These are phyloP conservation scores for Isabelozyma rhagii DNA, from an alignment of 805 yeast genomes.

Conservation along the genomic window DNA sequence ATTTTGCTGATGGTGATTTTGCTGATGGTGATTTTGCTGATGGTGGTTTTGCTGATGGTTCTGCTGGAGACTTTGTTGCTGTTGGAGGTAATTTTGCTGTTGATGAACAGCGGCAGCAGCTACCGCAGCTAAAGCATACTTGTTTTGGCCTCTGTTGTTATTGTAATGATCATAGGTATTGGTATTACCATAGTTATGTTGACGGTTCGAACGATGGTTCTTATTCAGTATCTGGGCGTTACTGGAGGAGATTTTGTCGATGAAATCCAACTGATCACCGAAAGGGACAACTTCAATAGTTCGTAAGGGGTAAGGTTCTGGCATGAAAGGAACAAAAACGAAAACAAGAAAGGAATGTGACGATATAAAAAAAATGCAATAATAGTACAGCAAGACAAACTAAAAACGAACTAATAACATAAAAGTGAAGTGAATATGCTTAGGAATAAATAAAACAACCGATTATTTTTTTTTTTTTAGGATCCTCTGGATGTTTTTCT, in stretches of 20 bases:
- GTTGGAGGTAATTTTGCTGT: slow-evolving; percentile 10
- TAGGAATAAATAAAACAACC: background rate
- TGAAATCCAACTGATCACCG: slow-evolving; percentile 22
- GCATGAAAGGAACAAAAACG: background rate
- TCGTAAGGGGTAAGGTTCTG: slow-evolving; percentile 16
- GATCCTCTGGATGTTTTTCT: background rate
- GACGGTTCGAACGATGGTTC: slow-evolving; percentile 6
- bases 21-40: slow-evolving; percentile 4
- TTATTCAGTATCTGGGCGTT: background rate
- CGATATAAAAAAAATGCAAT: background rate
- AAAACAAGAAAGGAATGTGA: background rate
- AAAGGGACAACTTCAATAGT: slow-evolving; percentile 24
- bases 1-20: slow-evolving; percentile 3
- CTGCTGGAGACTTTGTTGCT: slow-evolving; percentile 13
- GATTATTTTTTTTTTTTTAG: background rate
- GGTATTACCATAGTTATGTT: slow-evolving; percentile 6
- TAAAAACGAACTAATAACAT: background rate
- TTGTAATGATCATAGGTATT: slow-evolving; percentile 1
- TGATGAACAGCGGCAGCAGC: slow-evolving; percentile 33
- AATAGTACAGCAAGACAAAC: background rate
- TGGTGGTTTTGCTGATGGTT: slow-evolving; percentile 13
- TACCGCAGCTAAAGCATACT: slow-evolving; percentile 25
- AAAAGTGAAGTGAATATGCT: background rate
- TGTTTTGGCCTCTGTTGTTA: slow-evolving; percentile 10
- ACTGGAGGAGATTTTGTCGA: slow-evolving; percentile 10